These are phyloP conservation scores for Mucor indicus DNA, from an alignment of 371 early-diverging fungal species.

Conservation along the genomic window DNA sequence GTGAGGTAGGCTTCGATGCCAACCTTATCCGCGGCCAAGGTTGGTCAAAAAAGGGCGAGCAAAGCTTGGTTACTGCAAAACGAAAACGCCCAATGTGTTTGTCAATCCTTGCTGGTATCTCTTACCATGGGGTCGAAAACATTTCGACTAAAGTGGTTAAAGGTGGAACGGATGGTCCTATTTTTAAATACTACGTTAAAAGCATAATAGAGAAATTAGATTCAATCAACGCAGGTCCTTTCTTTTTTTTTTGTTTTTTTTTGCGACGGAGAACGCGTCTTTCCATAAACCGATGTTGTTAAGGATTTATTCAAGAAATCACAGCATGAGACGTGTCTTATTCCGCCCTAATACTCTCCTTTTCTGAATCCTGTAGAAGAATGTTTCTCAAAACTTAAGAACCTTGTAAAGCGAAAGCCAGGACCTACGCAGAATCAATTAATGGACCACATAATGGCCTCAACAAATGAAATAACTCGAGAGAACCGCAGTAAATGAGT, in stretches of 20 bases:
- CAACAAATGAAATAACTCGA: neutral
- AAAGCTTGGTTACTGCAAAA: neutral
- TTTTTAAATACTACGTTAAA: neutral
- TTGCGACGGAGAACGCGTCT: conserved; percentile 2
- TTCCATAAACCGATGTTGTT: neutral
- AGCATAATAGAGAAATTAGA: neutral
- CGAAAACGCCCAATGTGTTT: neutral
- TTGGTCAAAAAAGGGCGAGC: neutral
- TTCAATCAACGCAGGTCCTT: neutral
- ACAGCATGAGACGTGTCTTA: neutral
- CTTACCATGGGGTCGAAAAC: neutral
- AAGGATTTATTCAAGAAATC: neutral
- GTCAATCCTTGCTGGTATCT: neutral
- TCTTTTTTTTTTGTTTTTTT: too few relatives aligned
- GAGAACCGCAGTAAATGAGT: neutral
- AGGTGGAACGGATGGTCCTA: neutral
- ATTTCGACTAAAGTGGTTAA: neutral
- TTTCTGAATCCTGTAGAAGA: conserved; percentile 3
- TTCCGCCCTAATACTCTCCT: neutral
- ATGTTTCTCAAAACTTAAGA: neutral
- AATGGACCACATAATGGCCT: neutral
- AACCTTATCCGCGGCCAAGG: neutral
- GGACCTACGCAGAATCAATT: too few relatives aligned
- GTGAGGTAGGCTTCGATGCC: conserved; percentile 3
- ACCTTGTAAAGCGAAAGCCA: neutral